phyloP scores from a whole-genome alignment of 2,329 filamentous ascomycete species.

The Colletotrichum chlorophyti region DNA sequence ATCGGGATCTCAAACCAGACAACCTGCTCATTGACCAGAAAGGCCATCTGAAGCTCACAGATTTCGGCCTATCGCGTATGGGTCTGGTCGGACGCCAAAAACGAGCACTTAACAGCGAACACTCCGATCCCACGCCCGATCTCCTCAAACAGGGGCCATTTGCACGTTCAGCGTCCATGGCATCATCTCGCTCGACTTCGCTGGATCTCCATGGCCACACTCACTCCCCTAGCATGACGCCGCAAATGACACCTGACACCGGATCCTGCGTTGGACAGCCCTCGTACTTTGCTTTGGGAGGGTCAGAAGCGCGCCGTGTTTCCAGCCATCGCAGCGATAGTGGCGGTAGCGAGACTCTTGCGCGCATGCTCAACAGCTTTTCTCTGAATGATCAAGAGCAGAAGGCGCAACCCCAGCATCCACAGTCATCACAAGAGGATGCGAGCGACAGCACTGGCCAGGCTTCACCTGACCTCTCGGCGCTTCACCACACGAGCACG shows the following conservation, averaged over 20 bases:
- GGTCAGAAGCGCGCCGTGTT: slow-evolving; percentile 69
- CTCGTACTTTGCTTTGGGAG: slow-evolving; percentile 86
- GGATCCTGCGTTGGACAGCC: slow-evolving; percentile 76
- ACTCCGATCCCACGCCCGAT: slow-evolving; percentile 87
- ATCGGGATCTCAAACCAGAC: slow-evolving; percentile 95
- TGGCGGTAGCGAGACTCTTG: slow-evolving; percentile 84
- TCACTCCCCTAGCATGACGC: slow-evolving; percentile 83
- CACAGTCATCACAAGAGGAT: slow-evolving; percentile 74
- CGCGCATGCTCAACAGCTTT: slow-evolving; percentile 82
- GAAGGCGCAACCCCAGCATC: slow-evolving; percentile 49
- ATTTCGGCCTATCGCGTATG: slow-evolving; percentile 97
- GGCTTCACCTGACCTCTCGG: slow-evolving; percentile 78
- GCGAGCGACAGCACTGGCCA: slow-evolving; percentile 73
- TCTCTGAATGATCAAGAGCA: slow-evolving; percentile 70
- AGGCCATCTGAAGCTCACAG: slow-evolving; percentile 94
- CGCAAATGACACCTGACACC: slow-evolving; percentile 80
- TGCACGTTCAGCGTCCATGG: slow-evolving; percentile 81
- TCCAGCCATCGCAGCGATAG: slow-evolving; percentile 86
- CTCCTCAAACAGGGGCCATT: slow-evolving; percentile 92
- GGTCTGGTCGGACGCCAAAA: slow-evolving; percentile 96
- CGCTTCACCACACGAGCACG: slow-evolving; percentile 61
- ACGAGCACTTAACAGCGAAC: slow-evolving; percentile 79
- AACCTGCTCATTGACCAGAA: slow-evolving; percentile 97
- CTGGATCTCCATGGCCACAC: slow-evolving; percentile 80
- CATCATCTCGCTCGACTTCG: slow-evolving; percentile 91